These are phyloP conservation scores for Jackrogersella minutella DNA, from an alignment of 495 filamentous ascomycete species.

Conservation along the genomic window DNA sequence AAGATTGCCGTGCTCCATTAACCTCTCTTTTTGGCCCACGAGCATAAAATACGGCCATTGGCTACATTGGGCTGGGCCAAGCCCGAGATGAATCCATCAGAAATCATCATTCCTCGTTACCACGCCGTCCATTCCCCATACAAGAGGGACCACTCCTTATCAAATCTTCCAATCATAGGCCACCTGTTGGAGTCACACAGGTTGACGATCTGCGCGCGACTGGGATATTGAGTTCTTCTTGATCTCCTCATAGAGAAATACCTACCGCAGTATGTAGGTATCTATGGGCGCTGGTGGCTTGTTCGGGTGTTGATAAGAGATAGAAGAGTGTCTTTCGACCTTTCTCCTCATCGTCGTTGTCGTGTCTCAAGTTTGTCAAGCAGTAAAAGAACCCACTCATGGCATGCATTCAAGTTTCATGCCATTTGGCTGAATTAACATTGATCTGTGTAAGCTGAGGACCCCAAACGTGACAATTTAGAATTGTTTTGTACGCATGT, in stretches of 20 bases:
- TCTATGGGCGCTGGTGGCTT: slow-evolving; percentile 14
- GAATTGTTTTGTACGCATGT: slow-evolving; percentile 7
- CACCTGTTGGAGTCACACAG: slow-evolving; percentile 32
- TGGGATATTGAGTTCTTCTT: slow-evolving; percentile 23
- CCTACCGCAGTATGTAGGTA: too few species aligned
- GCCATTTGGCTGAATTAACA: neutral
- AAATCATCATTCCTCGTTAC: slow-evolving; percentile 43
- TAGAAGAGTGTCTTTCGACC: slow-evolving; percentile 4
- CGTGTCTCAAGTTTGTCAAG: slow-evolving; percentile 11
- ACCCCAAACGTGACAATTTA: neutral
- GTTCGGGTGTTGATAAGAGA: slow-evolving; percentile 8
- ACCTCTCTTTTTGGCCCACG: slow-evolving; percentile 26
- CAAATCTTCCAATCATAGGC: slow-evolving; percentile 32
- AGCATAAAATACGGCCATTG: slow-evolving; percentile 15
- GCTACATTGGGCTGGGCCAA: slow-evolving; percentile 25
- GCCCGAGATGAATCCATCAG: slow-evolving; percentile 39
- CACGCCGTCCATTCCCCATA: slow-evolving; percentile 38
- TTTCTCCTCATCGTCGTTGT: neutral
- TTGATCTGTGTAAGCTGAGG: slow-evolving; percentile 2
- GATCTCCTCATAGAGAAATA: slow-evolving; percentile 10
- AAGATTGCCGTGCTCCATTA: slow-evolving; percentile 42
- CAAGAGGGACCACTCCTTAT: slow-evolving; percentile 29
- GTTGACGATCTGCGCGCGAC: slow-evolving; percentile 33
- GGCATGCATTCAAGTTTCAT: neutral
- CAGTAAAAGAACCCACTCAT: neutral